Evolutionary conservation across 305 asterid species (phyloP).

Genomic region (Plantago lanceolata): DNA sequence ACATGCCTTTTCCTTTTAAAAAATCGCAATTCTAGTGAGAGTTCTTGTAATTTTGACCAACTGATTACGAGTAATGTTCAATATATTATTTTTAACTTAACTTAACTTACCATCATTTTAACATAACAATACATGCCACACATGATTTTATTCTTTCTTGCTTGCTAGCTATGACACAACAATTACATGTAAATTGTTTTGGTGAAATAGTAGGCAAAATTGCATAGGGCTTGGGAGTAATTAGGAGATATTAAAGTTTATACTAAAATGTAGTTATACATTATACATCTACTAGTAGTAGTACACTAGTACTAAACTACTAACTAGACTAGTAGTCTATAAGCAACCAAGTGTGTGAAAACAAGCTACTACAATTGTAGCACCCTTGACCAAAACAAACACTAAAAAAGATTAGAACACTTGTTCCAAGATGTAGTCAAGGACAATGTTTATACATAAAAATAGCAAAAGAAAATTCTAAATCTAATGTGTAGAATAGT

Average conservation of each 20-base stretch:
- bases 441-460: constrained; percentile 29
- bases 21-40: no score
- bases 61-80: no score
- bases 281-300: background rate
- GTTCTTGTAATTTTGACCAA: no score
- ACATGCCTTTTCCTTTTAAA: no score
- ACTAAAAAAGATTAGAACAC: constrained; percentile 35
- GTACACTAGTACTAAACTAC: constrained; percentile 18
- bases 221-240: background rate
- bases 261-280: constrained; percentile 18
- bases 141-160: no score
- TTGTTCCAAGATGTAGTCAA: constrained; percentile 40
- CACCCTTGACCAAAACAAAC: constrained; percentile 52
- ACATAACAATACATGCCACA: no score
- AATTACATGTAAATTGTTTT: no score
- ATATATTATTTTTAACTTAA: no score
- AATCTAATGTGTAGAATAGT: constrained; percentile 31
- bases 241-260: constrained; percentile 16
- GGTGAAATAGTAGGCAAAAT: no score
- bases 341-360: constrained; percentile 42
- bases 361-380: constrained; percentile 34
- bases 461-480: constrained; percentile 11
- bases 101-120: no score
- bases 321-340: constrained; percentile 23
- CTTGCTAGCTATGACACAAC: no score